phyloP scores from a whole-genome alignment of 2,329 filamentous ascomycete species.

The Colletotrichum tofieldiae region DNA sequence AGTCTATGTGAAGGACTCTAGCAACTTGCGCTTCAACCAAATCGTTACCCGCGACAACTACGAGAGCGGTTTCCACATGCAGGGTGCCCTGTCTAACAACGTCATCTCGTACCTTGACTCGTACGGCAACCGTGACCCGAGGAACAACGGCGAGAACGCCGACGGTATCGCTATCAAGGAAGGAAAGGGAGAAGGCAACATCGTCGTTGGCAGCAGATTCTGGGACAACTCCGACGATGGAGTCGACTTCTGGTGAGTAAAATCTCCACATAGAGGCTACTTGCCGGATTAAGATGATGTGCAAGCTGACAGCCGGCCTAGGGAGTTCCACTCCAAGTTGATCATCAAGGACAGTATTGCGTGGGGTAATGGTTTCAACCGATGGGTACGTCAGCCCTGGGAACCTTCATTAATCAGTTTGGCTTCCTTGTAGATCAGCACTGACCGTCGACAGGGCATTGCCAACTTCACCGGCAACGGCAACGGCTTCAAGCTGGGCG shows the following conservation, averaged over 20 bases:
- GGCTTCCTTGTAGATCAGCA: neutral
- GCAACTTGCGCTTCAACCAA: constrained; percentile 55
- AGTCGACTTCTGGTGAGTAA: constrained; percentile 54
- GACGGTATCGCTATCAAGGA: constrained; percentile 62
- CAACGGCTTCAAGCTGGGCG: constrained; percentile 65
- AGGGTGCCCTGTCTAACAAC: constrained; percentile 48
- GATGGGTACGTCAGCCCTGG: constrained; percentile 51
- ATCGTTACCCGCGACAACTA: constrained; percentile 56
- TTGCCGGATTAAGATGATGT: fast-evolving
- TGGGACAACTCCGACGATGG: constrained; percentile 65
- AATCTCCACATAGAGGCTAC: no score
- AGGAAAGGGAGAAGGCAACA: constrained; percentile 60
- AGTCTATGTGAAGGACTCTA: constrained; percentile 53
- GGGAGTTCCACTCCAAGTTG: constrained; percentile 55
- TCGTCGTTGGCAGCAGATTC: constrained; percentile 57
- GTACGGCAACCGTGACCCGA: constrained; percentile 57
- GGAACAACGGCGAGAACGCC: constrained; percentile 63
- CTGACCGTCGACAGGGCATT: neutral
- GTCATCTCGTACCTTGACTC: constrained; percentile 56
- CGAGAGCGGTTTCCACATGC: constrained; percentile 56
- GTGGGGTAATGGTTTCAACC: constrained; percentile 63
- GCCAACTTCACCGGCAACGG: constrained; percentile 57
- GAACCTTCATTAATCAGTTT: fast-evolving
- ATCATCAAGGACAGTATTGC: constrained; percentile 61
- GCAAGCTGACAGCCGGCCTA: neutral